phyloP scores from a whole-genome alignment of 2,329 filamentous ascomycete species.

The Elsinoe fawcettii region DNA sequence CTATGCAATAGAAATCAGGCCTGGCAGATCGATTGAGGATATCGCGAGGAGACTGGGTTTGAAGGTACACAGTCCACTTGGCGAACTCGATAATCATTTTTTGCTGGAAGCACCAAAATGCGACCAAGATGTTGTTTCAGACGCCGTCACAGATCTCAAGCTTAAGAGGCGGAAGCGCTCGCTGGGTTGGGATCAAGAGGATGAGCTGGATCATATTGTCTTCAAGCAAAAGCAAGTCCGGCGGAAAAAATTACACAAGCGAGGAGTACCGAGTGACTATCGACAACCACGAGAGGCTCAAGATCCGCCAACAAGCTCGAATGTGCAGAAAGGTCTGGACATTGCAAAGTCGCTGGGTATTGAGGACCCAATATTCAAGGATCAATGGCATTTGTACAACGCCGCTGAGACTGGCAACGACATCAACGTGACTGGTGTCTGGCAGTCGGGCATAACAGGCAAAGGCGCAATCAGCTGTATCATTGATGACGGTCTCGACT shows the following conservation, averaged over 20 bases:
- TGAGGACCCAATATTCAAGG: conserved; percentile 78
- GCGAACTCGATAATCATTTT: conserved; percentile 71
- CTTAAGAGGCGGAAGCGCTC: conserved; percentile 56
- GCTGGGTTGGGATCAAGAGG: conserved; percentile 34
- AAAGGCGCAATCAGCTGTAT: conserved; percentile 85
- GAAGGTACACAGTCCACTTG: conserved; percentile 71
- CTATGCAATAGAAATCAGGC: conserved; percentile 79
- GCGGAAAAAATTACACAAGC: conserved; percentile 55
- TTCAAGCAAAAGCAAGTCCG: conserved; percentile 72
- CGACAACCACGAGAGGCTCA: conserved; percentile 14
- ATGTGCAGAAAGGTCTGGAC: conserved; percentile 50
- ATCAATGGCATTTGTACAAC: conserved; percentile 96
- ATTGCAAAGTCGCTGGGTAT: conserved; percentile 65
- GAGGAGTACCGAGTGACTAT: conserved; percentile 31
- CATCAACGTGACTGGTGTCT: conserved; percentile 90
- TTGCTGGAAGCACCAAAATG: conserved; percentile 65
- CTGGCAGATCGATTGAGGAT: conserved; percentile 55
- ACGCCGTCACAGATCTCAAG: conserved; percentile 45
- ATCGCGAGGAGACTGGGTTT: conserved; percentile 68
- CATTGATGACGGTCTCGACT: conserved; percentile 91
- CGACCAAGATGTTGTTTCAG: conserved; percentile 46
- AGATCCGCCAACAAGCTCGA: conserved; percentile 31
- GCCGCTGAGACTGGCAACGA: conserved; percentile 74
- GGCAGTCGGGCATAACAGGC: conserved; percentile 84
- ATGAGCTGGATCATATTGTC: conserved; percentile 65